Evolutionary conservation across 2,329 filamentous ascomycete genomes (phyloP).

Genomic region (Aspergillus sp.): DNA sequence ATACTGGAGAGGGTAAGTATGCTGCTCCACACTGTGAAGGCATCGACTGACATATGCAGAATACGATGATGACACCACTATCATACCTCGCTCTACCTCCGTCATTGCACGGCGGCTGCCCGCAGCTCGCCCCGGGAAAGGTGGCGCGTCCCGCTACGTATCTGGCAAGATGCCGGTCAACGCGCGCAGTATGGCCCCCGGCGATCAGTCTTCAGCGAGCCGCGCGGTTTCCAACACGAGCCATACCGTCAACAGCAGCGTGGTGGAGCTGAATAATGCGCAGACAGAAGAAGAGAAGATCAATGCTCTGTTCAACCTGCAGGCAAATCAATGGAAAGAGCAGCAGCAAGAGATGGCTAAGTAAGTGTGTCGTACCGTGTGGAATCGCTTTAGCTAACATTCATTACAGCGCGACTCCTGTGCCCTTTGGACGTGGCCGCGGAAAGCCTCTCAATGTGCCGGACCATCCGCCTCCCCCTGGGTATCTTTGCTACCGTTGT

Average conservation of each 20-base stretch:
- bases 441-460: slow-evolving; percentile 57
- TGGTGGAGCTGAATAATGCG: slow-evolving; percentile 61
- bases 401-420: slow-evolving; percentile 35
- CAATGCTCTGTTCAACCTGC: slow-evolving; percentile 80
- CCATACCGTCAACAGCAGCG: slow-evolving; percentile 42
- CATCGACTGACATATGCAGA: slow-evolving; percentile 47
- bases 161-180: slow-evolving; percentile 89
- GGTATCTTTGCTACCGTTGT: slow-evolving; percentile 94
- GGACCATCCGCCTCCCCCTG: slow-evolving; percentile 83
- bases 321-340: slow-evolving; percentile 83
- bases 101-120: slow-evolving; percentile 83
- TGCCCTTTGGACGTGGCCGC: slow-evolving; percentile 32
- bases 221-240: slow-evolving; percentile 25
- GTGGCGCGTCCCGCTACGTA: slow-evolving; percentile 87
- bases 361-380: slow-evolving; percentile 34
- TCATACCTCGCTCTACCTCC: slow-evolving; percentile 88
- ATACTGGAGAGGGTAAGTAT: slow-evolving; percentile 76
- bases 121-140: slow-evolving; percentile 73
- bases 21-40: not conserved
- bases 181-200: slow-evolving; percentile 68
- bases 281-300: slow-evolving; percentile 93
- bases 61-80: slow-evolving; percentile 96
- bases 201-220: slow-evolving; percentile 44
- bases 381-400: slow-evolving; percentile 17
- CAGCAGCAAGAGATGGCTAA: slow-evolving; percentile 90